Percentiles rank a stretch among this genome's conserved stretches.
phyloP scores from a whole-genome alignment of 345 rosid genomes.

The Eucalyptus sideroxylon region DNA sequence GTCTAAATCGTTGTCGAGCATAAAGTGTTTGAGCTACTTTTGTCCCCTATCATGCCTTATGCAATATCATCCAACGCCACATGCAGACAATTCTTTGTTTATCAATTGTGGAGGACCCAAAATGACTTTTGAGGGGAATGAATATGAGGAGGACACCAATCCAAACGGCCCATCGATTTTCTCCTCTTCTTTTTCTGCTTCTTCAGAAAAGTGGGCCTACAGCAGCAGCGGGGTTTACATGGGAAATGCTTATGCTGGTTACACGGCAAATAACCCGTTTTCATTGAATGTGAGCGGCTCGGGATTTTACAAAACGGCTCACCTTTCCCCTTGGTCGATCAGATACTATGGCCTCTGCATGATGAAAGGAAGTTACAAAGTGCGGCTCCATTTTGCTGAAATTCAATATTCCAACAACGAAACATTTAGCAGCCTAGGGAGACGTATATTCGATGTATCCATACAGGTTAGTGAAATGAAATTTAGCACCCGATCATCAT shows the following conservation, averaged over 20 bases:
- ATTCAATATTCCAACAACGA: constrained; percentile 45
- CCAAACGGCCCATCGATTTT: constrained; percentile 22
- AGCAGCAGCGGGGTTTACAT: constrained; percentile 56
- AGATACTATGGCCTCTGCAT: constrained; percentile 74
- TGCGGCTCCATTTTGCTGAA: constrained; percentile 85
- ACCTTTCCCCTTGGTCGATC: constrained; percentile 61
- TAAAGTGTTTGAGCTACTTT: not conserved
- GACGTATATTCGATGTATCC: constrained; percentile 56
- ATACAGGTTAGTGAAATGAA: constrained; percentile 35
- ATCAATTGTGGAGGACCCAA: constrained; percentile 65
- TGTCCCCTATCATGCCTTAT: not conserved
- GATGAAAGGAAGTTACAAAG: constrained; percentile 42
- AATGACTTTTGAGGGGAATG: constrained; percentile 4
- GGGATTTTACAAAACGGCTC: constrained; percentile 40
- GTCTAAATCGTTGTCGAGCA: not conserved
- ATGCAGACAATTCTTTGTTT: constrained; percentile 53
- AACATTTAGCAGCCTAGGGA: constrained; percentile 52
- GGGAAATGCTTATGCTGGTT: not conserved
- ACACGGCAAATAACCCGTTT: constrained; percentile 4
- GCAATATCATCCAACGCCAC: not conserved
- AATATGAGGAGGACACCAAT: constrained; percentile 37
- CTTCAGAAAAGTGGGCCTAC: constrained; percentile 42
- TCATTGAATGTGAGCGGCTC: constrained; percentile 14
- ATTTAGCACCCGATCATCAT: not conserved
- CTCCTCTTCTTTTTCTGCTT: not conserved